Base-by-base conservation (phyloP, 2,329 filamentous ascomycete species). In the Hansfordia pulvinata region DNA sequence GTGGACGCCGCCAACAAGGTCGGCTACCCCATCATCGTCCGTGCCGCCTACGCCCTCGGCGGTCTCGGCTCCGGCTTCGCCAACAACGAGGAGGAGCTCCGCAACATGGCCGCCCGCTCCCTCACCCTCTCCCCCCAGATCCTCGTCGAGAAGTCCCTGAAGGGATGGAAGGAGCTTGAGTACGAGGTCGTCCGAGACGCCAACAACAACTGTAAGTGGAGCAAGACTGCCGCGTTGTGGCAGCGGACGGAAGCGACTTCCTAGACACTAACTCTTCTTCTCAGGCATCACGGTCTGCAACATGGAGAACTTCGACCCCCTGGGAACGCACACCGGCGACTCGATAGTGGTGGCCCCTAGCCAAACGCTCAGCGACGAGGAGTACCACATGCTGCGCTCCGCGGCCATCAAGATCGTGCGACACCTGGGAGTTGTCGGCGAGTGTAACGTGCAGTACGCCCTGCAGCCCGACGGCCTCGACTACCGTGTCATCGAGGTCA, bases 241-340 rank as follows among this genome's bases (percentile, higher is more conserved):
- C n/a, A n/a, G n/a, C n/a, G n/a, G n/a, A n/a, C n/a, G n/a, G n/a
- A n/a, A n/a, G n/a, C n/a, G n/a, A n/a, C n/a, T n/a, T n/a, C n/a
- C n/a, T n/a, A n/a, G n/a, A n/a, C n/a, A n/a, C n/a, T n/a, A n/a
- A n/a, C n/a, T n/a, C n/a, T n/a, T n/a, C n/a, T n/a, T n/a, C n/a
- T n/a, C n/a, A n/a, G n/a, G n/a, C 52, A 96, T 98, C 50, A 98
- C 90, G 6, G 90, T 98, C 35, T 98, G 90, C 56, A 98, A 98
- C 63, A 96, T 98, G 90, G 90, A 98, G 62, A 98, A 98, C 60
- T 98, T 98, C 46, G 90, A 98, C 52, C 90, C 90, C 29, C 75
- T 98, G 2, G 90, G 90, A 44, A 96, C 96, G 36, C 90, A 96
- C 49, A 98, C 90, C 3, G 90, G 90, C 52, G 90, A 98, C 50